Evolutionary conservation across 2,329 filamentous ascomycete species (phyloP).

Genomic region (Venturia nashicola): DNA sequence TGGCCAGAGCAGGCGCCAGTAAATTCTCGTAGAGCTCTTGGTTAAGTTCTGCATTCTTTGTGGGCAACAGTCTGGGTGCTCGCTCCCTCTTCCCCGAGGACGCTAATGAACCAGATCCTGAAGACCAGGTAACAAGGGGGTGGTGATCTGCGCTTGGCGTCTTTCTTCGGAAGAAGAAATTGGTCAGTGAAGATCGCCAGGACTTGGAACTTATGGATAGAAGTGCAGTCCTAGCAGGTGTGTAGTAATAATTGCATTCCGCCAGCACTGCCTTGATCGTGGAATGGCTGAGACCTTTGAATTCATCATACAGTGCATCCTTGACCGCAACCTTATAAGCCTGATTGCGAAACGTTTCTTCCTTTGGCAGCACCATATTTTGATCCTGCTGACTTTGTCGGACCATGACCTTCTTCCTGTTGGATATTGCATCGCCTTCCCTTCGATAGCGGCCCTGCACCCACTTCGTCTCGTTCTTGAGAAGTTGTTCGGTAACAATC

Average conservation of each 20-base stretch:
- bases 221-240: constrained; percentile 56
- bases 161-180: constrained; percentile 56
- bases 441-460: constrained; percentile 50
- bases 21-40: constrained; percentile 35
- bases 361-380: constrained; percentile 35
- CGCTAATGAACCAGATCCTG: constrained; percentile 21
- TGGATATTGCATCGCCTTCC: constrained; percentile 17
- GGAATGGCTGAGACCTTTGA: constrained; percentile 59
- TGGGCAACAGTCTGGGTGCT: constrained; percentile 49
- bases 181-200: constrained; percentile 64
- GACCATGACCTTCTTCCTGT: background rate
- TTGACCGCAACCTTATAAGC: constrained; percentile 59
- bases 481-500: constrained; percentile 62
- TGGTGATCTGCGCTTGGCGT: constrained; percentile 33
- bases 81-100: constrained; percentile 38
- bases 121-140: constrained; percentile 49
- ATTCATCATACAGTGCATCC: constrained; percentile 59
- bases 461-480: constrained; percentile 59
- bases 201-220: constrained; percentile 58
- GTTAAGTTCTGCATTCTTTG: constrained; percentile 46
- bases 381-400: constrained; percentile 9
- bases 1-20: constrained; percentile 29
- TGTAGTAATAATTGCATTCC: constrained; percentile 70
- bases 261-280: constrained; percentile 69
- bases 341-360: constrained; percentile 55